A percentile compares a stretch with the other conserved stretches of the same genome.
These are phyloP conservation scores for Setaria italica DNA, from an alignment of 202 grass and related monocot genomes.

Conservation along the genomic window DNA sequence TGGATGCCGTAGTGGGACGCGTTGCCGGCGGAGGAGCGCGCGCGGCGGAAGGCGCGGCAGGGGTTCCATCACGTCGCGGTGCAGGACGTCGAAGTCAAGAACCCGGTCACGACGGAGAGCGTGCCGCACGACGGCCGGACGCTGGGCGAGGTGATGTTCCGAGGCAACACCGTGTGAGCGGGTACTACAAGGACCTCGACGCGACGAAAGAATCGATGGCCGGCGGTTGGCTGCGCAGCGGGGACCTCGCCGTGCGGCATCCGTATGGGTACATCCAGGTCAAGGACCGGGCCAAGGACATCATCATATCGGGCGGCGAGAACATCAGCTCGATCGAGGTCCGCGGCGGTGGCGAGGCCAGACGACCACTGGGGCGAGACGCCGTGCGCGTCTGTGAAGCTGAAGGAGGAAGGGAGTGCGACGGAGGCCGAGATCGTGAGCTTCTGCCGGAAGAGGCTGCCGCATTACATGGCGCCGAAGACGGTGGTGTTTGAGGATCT, in stretches of 20 bases:
- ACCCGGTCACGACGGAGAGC: conserved; percentile 72
- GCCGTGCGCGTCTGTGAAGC: conserved; percentile 70
- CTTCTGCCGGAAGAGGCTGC: conserved; percentile 65
- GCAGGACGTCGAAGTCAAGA: conserved; percentile 64
- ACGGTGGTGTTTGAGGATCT: conserved; percentile 71
- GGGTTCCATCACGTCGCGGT: conserved; percentile 71
- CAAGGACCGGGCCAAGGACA: conserved; percentile 79
- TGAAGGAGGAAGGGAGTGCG: conserved; percentile 45
- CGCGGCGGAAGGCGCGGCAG: conserved; percentile 62
- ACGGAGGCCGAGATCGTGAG: conserved; percentile 59
- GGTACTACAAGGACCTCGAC: conserved; percentile 67
- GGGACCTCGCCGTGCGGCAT: conserved; percentile 73
- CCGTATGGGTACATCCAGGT: conserved; percentile 67
- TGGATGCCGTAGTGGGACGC: conserved; percentile 85
- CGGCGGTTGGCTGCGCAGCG: conserved; percentile 68
- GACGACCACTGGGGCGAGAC: conserved; percentile 87
- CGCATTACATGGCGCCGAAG: conserved; percentile 72
- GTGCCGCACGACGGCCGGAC: conserved; percentile 60
- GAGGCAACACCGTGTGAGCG: conserved; percentile 82
- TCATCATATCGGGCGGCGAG: conserved; percentile 87
- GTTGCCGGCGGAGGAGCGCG: conserved; percentile 50
- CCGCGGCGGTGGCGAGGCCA: conserved; percentile 64
- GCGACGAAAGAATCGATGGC: conserved; percentile 62
- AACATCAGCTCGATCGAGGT: conserved; percentile 87
- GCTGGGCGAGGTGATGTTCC: conserved; percentile 84